Evolutionary conservation across 2,329 filamentous ascomycete genomes (phyloP), one percentile per base, ranked within the genome.

Genomic region (Epichloe bromicola): DNA sequence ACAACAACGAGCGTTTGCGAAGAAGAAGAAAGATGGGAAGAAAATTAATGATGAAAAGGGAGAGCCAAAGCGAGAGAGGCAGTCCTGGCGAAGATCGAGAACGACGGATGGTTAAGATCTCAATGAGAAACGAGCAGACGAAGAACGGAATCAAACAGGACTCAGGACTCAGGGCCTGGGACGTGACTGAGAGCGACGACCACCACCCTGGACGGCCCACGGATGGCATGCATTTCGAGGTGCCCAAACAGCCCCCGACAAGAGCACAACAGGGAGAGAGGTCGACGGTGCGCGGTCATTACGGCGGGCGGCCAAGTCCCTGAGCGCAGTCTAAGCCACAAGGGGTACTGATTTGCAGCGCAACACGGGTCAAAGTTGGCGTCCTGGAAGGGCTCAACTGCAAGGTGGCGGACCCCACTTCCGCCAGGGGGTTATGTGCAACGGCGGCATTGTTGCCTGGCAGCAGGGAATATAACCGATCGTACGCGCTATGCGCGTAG

Each of bases 51-150:
- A 72, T 59, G 54, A 65, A 60, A 59, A 54, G 53, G 61, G 69
- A 68, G 63, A 71, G 72, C 73, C 74, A 73, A 69, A 81, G 72
- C 78, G 78, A 82, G 71, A 76, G 79, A 80, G 71, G 71, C 68
- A 68, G 69, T 55, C 57, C 54, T 51, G 54, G 57, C 53, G 56
- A 56, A 48, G 33, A 37, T 51, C 52, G 55, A 52, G 34, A 19
- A 40, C 5, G 36, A 46, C 11, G 17, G 57, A 55, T 47, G 54
- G 49, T 26, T 55, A 57, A 19, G 36, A 51, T 14, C 51, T 14
- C 51, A 56, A 53, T 53, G 49, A 51, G 50, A 55, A 41, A 37
- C 23, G 42, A 47, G 54, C 51, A 56, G 51, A 48, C 20, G 33
- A 42, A 43, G 23, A 19, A 19, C 17, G 17, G 33, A 26, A 20